These are phyloP conservation scores for Aleurites moluccanus DNA, from an alignment of 441 rosid species.

Conservation along the genomic window DNA sequence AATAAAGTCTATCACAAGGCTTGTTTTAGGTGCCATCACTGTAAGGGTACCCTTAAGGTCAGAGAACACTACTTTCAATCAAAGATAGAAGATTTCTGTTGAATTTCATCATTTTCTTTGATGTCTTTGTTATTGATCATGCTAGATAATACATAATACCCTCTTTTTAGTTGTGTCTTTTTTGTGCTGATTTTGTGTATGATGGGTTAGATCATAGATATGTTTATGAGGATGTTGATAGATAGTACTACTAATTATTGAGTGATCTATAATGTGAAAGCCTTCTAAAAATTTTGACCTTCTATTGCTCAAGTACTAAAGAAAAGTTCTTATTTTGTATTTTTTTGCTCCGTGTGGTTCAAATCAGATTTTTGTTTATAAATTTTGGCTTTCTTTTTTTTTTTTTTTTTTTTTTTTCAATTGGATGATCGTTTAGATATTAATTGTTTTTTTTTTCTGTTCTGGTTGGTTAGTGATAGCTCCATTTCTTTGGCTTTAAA, in stretches of 20 bases:
- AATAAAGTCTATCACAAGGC: constrained; percentile 63
- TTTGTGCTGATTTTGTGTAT: background rate
- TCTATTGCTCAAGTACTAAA: background rate
- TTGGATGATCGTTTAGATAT: background rate
- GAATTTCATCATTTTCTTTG: background rate
- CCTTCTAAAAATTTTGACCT: background rate
- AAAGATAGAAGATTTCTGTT: background rate
- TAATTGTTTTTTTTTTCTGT: constrained; percentile 3
- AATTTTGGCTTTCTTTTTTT: too few relatives aligned
- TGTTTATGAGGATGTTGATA: background rate
- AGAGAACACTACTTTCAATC: background rate
- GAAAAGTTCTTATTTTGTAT: background rate
- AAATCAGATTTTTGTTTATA: constrained; percentile 10
- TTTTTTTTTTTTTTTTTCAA: background rate
- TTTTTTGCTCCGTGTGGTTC: background rate
- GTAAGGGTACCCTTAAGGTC: constrained; percentile 77
- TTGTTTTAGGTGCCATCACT: constrained; percentile 77
- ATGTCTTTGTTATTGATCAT: constrained; percentile 5
- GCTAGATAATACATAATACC: background rate
- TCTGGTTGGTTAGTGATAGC: constrained; percentile 4
- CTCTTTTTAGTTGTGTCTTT: background rate
- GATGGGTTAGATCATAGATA: background rate
- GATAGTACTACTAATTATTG: too few relatives aligned
- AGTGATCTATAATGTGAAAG: background rate
- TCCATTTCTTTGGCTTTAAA: constrained; percentile 10